Evolutionary conservation across 2,329 filamentous ascomycete genomes (phyloP).

Genomic region (Ceratocystis cubensis): DNA sequence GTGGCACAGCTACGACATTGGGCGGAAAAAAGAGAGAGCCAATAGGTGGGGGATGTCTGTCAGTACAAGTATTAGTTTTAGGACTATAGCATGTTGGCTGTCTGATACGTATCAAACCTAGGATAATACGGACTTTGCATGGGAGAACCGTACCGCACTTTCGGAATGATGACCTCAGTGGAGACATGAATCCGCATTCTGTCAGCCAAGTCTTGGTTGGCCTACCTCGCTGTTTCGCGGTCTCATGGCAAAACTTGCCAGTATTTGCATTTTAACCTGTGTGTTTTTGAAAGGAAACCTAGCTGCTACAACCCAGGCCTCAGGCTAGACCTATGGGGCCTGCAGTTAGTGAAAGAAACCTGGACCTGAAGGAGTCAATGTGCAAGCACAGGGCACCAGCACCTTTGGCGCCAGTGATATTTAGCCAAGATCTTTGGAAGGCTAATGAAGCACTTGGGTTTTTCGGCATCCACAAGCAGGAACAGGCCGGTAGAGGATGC

Average conservation of each 20-base stretch:
- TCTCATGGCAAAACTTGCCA: background rate
- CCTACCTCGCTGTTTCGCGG: background rate
- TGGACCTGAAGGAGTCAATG: background rate
- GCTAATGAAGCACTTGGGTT: background rate
- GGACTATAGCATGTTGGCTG: background rate
- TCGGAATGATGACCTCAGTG: constrained; percentile 4
- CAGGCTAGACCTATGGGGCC: too few species aligned
- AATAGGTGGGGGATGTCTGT: background rate
- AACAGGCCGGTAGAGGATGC: background rate
- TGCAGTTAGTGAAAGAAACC: background rate
- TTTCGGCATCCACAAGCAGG: constrained; percentile 1
- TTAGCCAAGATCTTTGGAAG: background rate
- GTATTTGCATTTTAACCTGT: background rate
- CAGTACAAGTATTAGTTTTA: background rate
- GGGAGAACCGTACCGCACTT: background rate
- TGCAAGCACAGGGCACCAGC: background rate
- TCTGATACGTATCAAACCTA: background rate
- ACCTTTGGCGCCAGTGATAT: background rate
- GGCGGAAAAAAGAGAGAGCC: background rate
- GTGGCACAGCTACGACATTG: background rate
- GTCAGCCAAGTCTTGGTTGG: background rate
- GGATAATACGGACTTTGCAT: constrained; percentile 4
- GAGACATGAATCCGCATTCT: background rate
- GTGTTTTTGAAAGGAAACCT: background rate
- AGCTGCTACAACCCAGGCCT: too few species aligned